Evolutionary conservation across 2,329 filamentous ascomycete species (phyloP), one percentile per base, ranked within the genome.

Genomic region (Aspergillus aculeatinus): DNA sequence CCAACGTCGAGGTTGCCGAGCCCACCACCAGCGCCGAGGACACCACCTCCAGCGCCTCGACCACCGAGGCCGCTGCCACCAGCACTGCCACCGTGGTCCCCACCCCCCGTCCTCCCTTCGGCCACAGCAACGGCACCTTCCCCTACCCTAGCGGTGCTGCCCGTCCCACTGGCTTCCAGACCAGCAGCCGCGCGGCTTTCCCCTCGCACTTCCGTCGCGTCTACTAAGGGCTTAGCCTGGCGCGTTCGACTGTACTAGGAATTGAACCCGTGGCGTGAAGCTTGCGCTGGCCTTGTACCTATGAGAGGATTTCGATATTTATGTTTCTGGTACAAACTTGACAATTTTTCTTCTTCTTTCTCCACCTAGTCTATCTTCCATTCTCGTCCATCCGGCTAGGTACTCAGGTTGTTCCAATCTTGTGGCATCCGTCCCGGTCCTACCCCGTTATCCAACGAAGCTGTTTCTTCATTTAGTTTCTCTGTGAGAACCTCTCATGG

Each of bases 131-230:
- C 60, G 62, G 61, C 55, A 66, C 67, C 33, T 21, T 51, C 59
- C 62, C 63, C 29, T 58, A 33, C 53, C 55, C 42, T 59, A 66
- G 62, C 59, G 63, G 63, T n/a, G 55, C 53, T 39, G 61, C 65
- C 14, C 64, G 65, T 49, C 66, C 68, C 57, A 70, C 68, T 53
- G 66, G 74, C 48, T 75, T 74, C 63, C 60, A 65, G 56, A 75
- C 74, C 56, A 74, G 71, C 61, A 67, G 64, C 67, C 62, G 59
- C 62, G 47, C 48, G 51, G 52, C 52, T 47, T 60, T 64, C 60
- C 65, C 68, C 52, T 66, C 67, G 42, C 61, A 64, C 61, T 71
- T 67, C 66, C 69, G 67, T 56, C 72, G 68, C 58, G 65, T 62
- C 58, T 65, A 64, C 54, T 67, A 64, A 57, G 64, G 59, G 63